Evolutionary conservation across 495 filamentous ascomycete species (phyloP), one percentile per base, ranked within the genome.

Genomic region (Clavariopsis aquatica): DNA sequence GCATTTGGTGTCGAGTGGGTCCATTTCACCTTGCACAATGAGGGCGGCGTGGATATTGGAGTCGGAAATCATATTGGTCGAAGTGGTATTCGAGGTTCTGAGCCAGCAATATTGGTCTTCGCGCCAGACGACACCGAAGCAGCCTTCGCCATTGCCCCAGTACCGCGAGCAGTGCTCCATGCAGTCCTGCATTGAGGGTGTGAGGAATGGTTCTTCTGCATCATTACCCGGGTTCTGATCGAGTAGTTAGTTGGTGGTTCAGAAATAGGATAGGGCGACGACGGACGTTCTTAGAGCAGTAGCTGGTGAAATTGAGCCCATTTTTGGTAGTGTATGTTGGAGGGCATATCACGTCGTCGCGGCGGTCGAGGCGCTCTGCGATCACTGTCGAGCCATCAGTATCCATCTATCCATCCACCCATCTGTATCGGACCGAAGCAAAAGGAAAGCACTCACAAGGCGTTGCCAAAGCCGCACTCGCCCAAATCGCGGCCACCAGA

Each of bases 131-230:
- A 68, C 28, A 10, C 59, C 65, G 31, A 57, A 68, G 22, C 65
- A 68, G 28, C 65, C 65, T 23, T 63, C 59, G 52, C 43, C 59
- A 12, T 28, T 23, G 17, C 65, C 65, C 59, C 65, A 63, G 58
- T 52, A 68, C n/a, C 65, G 52, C 6, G 59, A 63, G 49, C 65
- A 68, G 6, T 23, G 65, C 41, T 63, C 58, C 65, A 68, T 68
- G 53, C 65, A 68, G 27, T 58, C 59, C 22, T 62, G n/a, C 65
- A 68, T 68, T 5, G 52, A 54, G 49, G 13, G n/a, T 23, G 52
- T 34, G 4, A 24, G n/a, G 46, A 62, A 52, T 2, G 43, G 59
- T 9, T 1, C 22, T 2, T n/a, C 5, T 22, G 54, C 58, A 47
- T 62, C 64, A 26, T 12, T 46, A 4, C 19, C 7, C 20, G 15